Evolutionary conservation across 148 eudicot species (phyloP).

Genomic region (Vaccinium vitisidaea): DNA sequence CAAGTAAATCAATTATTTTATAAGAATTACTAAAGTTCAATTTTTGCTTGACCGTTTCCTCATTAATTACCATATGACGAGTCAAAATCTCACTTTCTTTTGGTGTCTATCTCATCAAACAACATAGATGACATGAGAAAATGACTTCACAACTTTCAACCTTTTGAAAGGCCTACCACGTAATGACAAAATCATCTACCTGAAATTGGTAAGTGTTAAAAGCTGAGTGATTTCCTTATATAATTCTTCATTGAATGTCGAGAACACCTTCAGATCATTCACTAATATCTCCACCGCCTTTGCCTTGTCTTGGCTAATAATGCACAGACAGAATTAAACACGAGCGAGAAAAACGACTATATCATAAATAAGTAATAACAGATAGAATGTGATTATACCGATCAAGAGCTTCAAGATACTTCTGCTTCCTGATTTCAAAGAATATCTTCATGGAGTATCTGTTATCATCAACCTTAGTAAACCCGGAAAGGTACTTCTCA

Average conservation of each 20-base stretch:
- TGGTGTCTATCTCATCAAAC: constrained; percentile 6
- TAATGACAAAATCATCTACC: constrained; percentile 33
- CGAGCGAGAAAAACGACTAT: not conserved
- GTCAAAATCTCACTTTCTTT: constrained; percentile 10
- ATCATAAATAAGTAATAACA: not conserved
- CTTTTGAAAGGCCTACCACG: not conserved
- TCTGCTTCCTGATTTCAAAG: constrained; percentile 86
- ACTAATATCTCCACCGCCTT: constrained; percentile 82
- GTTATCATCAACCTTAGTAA: constrained; percentile 83
- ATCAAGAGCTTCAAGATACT: constrained; percentile 89
- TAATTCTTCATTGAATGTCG: constrained; percentile 75
- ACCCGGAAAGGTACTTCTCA: constrained; percentile 81
- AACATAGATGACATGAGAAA: not conserved
- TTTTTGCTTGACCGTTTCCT: not conserved
- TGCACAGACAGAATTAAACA: constrained; percentile 13
- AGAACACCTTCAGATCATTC: constrained; percentile 82
- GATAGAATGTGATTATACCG: constrained; percentile 29
- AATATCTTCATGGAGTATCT: constrained; percentile 92
- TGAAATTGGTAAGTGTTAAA: constrained; percentile 72
- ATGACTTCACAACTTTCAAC: not conserved
- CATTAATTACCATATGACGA: not conserved
- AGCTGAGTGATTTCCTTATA: constrained; percentile 79
- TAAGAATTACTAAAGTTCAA: not conserved
- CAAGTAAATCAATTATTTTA: not conserved
- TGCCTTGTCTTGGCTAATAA: constrained; percentile 72